phyloP scores from a whole-genome alignment of 768 basidiomycete genomes.

The Hypholoma fasciculare region DNA sequence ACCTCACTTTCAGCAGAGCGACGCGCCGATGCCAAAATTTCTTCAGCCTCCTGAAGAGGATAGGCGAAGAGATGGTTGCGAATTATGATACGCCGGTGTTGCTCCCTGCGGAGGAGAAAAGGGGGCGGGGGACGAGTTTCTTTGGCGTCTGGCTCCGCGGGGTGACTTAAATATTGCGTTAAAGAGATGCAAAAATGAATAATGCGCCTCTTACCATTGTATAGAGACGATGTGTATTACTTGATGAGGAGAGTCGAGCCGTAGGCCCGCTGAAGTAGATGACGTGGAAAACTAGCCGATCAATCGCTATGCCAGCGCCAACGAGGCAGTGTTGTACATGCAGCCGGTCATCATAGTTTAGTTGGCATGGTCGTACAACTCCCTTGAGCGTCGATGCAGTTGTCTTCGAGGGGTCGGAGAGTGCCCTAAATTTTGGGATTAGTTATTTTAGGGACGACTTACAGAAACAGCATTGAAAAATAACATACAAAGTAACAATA shows the following conservation, averaged over 20 bases:
- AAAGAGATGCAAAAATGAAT: slow-evolving; percentile 14
- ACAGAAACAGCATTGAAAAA: neutral
- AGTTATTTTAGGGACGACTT: no score
- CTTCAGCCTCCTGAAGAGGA: slow-evolving; percentile 74
- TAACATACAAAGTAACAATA: slow-evolving; percentile 64
- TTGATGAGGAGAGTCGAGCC: slow-evolving; percentile 10
- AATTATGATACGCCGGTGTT: slow-evolving; percentile 51
- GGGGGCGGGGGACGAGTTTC: slow-evolving; percentile 52
- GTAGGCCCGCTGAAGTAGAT: no score
- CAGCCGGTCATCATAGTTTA: slow-evolving; percentile 43
- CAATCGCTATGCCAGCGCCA: no score
- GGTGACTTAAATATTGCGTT: slow-evolving; percentile 29
- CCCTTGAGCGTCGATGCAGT: slow-evolving; percentile 66
- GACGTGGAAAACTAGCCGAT: no score
- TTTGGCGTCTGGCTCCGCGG: slow-evolving; percentile 62
- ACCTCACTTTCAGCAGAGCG: slow-evolving; percentile 85
- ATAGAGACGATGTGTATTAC: slow-evolving; percentile 10
- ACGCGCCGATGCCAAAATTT: slow-evolving; percentile 67
- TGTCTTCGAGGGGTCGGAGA: slow-evolving; percentile 41
- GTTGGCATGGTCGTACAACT: slow-evolving; percentile 46
- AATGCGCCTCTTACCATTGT: slow-evolving; percentile 37
- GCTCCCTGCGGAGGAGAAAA: slow-evolving; percentile 46
- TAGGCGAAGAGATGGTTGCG: slow-evolving; percentile 79
- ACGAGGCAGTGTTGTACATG: no score
- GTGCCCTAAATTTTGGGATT: slow-evolving; percentile 37